Base-by-base conservation (phyloP, 1,284 basidiomycete species). In the Leccinum subatratum region DNA sequence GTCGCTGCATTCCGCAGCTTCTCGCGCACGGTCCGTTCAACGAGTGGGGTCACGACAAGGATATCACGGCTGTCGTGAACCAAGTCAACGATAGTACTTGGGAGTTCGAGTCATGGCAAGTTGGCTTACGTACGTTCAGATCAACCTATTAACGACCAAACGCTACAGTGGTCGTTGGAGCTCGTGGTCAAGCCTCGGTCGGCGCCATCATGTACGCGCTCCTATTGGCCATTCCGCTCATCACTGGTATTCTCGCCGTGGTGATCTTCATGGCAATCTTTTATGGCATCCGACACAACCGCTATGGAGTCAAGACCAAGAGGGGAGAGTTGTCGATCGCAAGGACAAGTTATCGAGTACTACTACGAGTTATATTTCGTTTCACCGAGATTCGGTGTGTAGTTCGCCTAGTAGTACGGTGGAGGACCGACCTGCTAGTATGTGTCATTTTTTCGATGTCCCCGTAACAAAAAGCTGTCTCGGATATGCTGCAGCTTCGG, bases 21-120 rank as follows among this genome's bases (percentile, higher is more conserved):
- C 80, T 96, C 63, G 90, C 88, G 61, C 89, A 94, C 72, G 94
- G 94, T 63, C 85, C 87, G 1, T 96, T 93, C 84, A 96, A 96
- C 75, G 80, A 85, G 59, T 96, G 93, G 93, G 94, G 94, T 68
- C 94, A 86, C 74, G 94, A 96, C 79, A 82, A 87, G 68, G 94
- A 94, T 74, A 83, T 48, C 45, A n/a, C n/a, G 11, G n/a, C n/a
- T n/a, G 9, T 48, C 45, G 45, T 20, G 45, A n/a, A 42, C 39
- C 39, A 42, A 42, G 39, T 42, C 39, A 42, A 42, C 39, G 45
- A 48, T 18, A n/a, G 45, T n/a, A 48, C n/a, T 48, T n/a, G n/a
- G 45, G n/a, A 48, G 45, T n/a, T 48, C 18, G 45, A 48, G n/a
- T 48, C 45, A 9, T 48, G n/a, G 45, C 9, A 48, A 48, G 45